Base-by-base conservation (phyloP, 495 filamentous ascomycete species). In the Opeltia flavorubescens region DNA sequence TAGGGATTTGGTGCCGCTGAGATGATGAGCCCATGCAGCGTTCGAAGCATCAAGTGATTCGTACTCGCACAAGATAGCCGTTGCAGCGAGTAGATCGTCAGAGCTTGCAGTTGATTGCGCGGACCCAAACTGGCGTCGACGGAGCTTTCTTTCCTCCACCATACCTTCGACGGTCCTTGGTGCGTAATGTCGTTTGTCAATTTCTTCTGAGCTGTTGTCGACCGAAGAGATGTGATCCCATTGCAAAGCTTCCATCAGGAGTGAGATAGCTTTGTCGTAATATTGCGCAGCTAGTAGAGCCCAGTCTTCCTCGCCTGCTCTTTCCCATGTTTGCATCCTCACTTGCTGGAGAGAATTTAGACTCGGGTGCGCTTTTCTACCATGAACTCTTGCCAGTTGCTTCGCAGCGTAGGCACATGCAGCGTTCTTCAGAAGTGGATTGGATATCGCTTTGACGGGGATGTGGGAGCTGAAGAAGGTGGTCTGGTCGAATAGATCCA, bases 361-460 rank as follows among this genome's bases (percentile, higher is more conserved):
- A 27, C 71, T 67, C 52, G 72, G 60, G 8, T 68, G 55, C 0
- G 71, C 63, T 55, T 74, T 74, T 21, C 59, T 56, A 18, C 68
- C 69, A 49, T 68, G 62, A 7, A 78, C 73, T 36, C 73, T 66
- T 12, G 69, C 69, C n/a, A 80, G 56, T 51, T 78, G 72, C 48
- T 80, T 82, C 15, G 76, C 78, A 5, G 76, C 69, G 50, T 75
- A 74, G 24, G 77, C 76, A 49, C 74, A 73, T 9, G 76, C 74
- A 5, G 77, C 72, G 52, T 75, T 76, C 50, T 75, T 72, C 26
- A 80, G 56, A 7, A 82, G 61, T 5, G 74, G 70, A 47, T 77
- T 78, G 1, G 64, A 64, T 26, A 68, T 56, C 18, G 78, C 71
- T 52, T 70, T 66, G 0, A 77, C 71, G 0, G 77, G 78, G 11